Evolutionary conservation across 352 stramenopile species (phyloP).

Genomic region (Phytophthora cryptogea): DNA sequence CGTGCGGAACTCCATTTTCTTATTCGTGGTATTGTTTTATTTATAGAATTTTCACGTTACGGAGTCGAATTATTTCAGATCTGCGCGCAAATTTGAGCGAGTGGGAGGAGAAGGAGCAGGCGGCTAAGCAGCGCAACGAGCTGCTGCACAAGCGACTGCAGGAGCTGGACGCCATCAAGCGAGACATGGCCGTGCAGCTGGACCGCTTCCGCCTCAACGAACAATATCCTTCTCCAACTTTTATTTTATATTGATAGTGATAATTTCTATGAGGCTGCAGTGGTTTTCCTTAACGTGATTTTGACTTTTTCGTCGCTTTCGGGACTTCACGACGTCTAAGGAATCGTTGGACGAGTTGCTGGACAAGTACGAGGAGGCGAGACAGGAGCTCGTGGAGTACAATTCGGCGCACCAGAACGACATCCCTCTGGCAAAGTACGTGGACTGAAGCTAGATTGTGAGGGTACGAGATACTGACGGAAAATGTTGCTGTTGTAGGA

Average conservation of each 20-base stretch:
- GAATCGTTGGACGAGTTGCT: constrained; percentile 61
- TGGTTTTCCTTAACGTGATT: constrained; percentile 33
- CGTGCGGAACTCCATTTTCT: constrained; percentile 33
- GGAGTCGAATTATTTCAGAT: constrained; percentile 31
- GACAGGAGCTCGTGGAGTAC: constrained; percentile 64
- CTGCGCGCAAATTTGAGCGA: constrained; percentile 63
- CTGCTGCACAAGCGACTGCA: constrained; percentile 58
- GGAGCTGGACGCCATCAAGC: constrained; percentile 69
- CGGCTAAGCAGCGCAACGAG: constrained; percentile 51
- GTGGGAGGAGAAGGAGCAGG: constrained; percentile 61
- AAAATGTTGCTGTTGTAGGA: constrained; percentile 38
- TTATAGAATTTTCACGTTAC: background rate
- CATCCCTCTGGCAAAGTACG: constrained; percentile 71
- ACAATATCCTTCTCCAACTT: constrained; percentile 54
- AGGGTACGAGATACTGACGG: background rate
- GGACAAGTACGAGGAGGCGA: constrained; percentile 71
- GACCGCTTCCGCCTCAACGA: constrained; percentile 71
- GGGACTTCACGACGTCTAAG: constrained; percentile 52
- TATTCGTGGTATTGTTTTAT: background rate
- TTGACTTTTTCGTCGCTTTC: constrained; percentile 10
- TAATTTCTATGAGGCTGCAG: background rate
- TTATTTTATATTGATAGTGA: constrained; percentile 4
- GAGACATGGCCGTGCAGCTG: constrained; percentile 67
- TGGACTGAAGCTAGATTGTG: background rate
- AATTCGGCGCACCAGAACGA: constrained; percentile 68